Base-by-base conservation (phyloP, 495 filamentous ascomycete genomes). In the Cenococcum geophilum region DNA sequence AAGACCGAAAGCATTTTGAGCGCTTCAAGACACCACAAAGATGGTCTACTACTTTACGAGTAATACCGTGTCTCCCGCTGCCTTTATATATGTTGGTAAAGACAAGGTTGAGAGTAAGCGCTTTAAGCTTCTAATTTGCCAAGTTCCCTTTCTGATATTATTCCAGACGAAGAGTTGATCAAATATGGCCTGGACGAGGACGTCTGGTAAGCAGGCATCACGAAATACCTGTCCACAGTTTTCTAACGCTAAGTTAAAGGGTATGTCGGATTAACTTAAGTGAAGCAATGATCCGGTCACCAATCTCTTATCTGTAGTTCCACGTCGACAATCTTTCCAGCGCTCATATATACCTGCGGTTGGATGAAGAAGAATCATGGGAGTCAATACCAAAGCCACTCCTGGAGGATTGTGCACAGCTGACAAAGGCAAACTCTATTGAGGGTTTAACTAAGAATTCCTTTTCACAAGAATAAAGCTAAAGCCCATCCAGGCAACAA, bases 1-100 rank as follows among this genome's bases (percentile, higher is more conserved):
- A 45, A 45, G 40, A 45, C 40, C 18, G 1, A 16, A 14, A 10
- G 18, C 18, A 16, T 45, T 18, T 16, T 18, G 40, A 45, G 18
- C 40, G 18, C 40, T 45, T 14, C 11, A 45, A 45, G 3, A 6
- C 34, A 56, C 5, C 8, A 11, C 34, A 23, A 60, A 51, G 11
- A 98, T 98, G 93, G 93, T 98, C 43, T 95, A 87, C 75, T 97
- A 96, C 72, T 97, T 96, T 76, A 93, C 85, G 1, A 97, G 92
- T 8, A 92, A 84, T 52, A 82, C 83, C 40, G 84, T 87, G 25
- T 78, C 86, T 20, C 86, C 95, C 1, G 66, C 84, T 5, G 93
- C 91, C 23, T 90, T 85, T 67, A 84, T 97, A 64, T 98, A 97
- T 71, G 89, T 96, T 34, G 93, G 93, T 71, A 98, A 97, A 77